Conservation (phyloP, 345 rosid genomes). For the Eucalyptus regnans region DNA sequence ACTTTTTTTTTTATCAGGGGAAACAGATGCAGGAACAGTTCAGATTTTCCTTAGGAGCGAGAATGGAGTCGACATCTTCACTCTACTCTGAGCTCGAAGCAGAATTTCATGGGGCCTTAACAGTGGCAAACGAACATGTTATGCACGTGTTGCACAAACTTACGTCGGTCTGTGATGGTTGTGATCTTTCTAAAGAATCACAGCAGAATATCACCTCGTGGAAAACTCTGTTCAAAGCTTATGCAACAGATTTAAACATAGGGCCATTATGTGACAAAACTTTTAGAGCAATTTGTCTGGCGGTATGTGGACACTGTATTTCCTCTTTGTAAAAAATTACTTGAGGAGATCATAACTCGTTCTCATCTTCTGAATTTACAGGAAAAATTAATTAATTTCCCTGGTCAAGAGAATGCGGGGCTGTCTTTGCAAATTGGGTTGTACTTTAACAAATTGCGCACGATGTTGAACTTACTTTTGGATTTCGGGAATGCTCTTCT, state of each 20-base stretch:
- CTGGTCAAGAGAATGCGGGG: conserved; percentile 2
- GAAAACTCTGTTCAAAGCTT: conserved; percentile 45
- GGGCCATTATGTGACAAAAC: conserved; percentile 35
- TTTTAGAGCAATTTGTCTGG: conserved; percentile 28
- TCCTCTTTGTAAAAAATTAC: not conserved
- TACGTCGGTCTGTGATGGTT: conserved; percentile 10
- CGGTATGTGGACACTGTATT: conserved; percentile 26
- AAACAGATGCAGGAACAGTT: conserved; percentile 40
- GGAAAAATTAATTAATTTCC: conserved; percentile 40
- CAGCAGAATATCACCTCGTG: conserved; percentile 41
- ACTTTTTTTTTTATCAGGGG: conserved; percentile 19
- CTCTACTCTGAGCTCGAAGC: conserved; percentile 16
- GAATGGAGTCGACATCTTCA: conserved; percentile 2
- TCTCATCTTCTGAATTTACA: conserved; percentile 17
- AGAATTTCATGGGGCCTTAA: conserved; percentile 21
- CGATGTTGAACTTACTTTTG: conserved; percentile 39
- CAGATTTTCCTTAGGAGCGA: conserved; percentile 4
- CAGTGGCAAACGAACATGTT: conserved; percentile 14
- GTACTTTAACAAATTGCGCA: conserved; percentile 33
- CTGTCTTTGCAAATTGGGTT: conserved; percentile 27
- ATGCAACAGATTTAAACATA: conserved; percentile 27
- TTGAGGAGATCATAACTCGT: not conserved
- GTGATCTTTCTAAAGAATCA: conserved; percentile 20
- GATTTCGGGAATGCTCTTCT: conserved; percentile 50
- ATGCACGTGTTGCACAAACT: conserved; percentile 33